Conservation (phyloP, 441 rosid genomes). For the Raphanus hybrid region DNA sequence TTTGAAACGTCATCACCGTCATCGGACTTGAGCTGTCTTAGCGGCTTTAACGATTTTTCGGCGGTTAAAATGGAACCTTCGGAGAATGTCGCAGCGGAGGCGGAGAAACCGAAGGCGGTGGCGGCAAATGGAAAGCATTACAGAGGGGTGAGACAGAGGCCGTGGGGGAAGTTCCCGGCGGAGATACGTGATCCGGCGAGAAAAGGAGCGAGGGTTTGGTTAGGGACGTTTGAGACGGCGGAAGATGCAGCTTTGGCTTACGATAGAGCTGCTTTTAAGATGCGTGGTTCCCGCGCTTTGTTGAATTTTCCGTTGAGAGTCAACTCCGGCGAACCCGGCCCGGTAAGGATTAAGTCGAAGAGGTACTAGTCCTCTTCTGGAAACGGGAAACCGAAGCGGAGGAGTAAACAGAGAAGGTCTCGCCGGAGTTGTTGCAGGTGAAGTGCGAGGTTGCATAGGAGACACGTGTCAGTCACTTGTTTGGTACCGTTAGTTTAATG, state of each 20-base stretch:
- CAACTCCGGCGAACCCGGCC: too few species aligned
- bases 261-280: slow-evolving; percentile 76
- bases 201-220: not conserved
- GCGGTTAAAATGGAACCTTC: slow-evolving; percentile 44
- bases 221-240: slow-evolving; percentile 73
- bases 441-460: too few species aligned
- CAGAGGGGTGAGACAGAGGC: slow-evolving; percentile 88
- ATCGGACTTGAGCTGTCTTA: slow-evolving; percentile 23
- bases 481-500: too few species aligned
- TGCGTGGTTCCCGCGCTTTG: too few species aligned
- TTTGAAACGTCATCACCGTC: slow-evolving; percentile 61
- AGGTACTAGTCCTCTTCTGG: too few species aligned
- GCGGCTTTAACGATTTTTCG: slow-evolving; percentile 21
- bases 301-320: too few species aligned
- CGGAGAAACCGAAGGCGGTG: not conserved
- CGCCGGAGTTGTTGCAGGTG: too few species aligned
- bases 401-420: too few species aligned
- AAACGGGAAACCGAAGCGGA: too few species aligned
- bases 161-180: slow-evolving; percentile 95
- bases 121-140: slow-evolving; percentile 64
- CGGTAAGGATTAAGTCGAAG: too few species aligned
- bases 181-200: slow-evolving; percentile 5
- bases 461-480: too few species aligned
- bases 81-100: not conserved
- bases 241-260: slow-evolving; percentile 98